phyloP scores from a whole-genome alignment of 139 green algal species.

The Chlamydomonas sp. region DNA sequence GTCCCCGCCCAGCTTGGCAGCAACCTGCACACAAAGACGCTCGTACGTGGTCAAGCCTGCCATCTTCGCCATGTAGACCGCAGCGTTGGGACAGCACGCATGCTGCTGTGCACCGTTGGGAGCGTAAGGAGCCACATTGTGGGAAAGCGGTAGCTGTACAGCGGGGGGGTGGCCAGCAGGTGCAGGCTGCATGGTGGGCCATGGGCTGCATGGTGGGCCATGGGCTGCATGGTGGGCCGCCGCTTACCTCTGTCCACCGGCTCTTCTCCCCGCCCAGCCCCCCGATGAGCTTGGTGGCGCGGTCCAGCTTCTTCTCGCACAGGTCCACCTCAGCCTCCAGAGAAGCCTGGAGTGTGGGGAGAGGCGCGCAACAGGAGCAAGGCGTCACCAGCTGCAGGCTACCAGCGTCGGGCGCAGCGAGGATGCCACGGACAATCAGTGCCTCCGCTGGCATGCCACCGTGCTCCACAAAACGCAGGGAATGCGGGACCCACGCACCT shows the following conservation, averaged over 20 bases:
- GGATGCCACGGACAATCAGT: conserved; percentile 52
- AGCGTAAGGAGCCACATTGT: too few species aligned
- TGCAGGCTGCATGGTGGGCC: too few species aligned
- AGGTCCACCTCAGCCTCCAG: conserved; percentile 73
- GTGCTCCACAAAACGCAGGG: background rate
- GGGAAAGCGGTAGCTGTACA: too few species aligned
- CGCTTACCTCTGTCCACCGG: conserved; percentile 69
- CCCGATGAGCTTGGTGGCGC: conserved; percentile 71
- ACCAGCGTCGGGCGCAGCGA: too few species aligned
- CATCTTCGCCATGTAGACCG: too few species aligned
- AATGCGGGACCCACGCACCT: conserved; percentile 19
- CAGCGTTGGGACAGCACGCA: too few species aligned
- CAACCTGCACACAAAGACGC: conserved; percentile 11
- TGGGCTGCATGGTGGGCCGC: conserved; percentile 40
- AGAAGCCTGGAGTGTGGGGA: conserved; percentile 32
- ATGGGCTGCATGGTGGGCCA: too few species aligned
- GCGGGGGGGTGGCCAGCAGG: too few species aligned
- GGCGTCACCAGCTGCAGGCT: background rate
- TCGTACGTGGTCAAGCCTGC: background rate
- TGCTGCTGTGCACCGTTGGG: conserved; percentile 16
- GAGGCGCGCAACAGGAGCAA: background rate
- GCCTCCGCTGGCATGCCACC: background rate
- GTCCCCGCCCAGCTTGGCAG: conserved; percentile 58
- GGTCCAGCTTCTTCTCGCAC: conserved; percentile 74
- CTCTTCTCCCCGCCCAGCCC: conserved; percentile 81